Evolutionary conservation across 2,329 filamentous ascomycete species (phyloP), one percentile per base, ranked within the genome.

Genomic region (Botrytis cinerea): DNA sequence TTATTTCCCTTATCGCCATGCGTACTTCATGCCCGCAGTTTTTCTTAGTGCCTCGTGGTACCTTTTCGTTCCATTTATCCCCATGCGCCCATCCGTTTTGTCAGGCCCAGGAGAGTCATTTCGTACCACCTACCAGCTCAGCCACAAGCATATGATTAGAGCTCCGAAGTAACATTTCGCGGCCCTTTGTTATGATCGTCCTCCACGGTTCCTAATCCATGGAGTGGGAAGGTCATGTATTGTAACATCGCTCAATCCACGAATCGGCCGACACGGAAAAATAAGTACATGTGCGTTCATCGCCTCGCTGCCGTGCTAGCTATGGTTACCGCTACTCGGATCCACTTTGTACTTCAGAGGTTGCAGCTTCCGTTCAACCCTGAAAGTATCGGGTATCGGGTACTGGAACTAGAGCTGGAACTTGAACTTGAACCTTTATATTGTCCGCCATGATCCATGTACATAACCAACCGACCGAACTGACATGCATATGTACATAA

Each of bases 1-100:
- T 40, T 62, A n/a, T 18, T 20, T 18, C 38, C 38, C 60, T 63
- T 63, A 20, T 63, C 60, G 60, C 60, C 60, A 63, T 63, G 60
- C 60, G n/a, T 43, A 63, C 60, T 40, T n/a, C 38, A 45, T 45
- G 25, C n/a, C 38, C 38, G 14, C 12, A 28, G 60, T 63, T 28
- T 14, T 40, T 45, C 60, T n/a, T 28, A 12, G 38, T 43, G 51
- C 14, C 51, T 54, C 51, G 51, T 54, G 51, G n/a, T 54, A 28
- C 51, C 14, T 54, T n/a, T 54, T 54, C 25, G n/a, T 54, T 54
- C 14, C 25, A 54, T 25, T 62, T 12, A 40, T n/a, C 40, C 35
- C 14, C 35, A 40, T 62, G 59, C 59, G 22, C 59, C n/a, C 59
- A 40, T 62, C 59, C 35, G 35, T 62, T 40, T 22, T 40, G 40